Evolutionary conservation across 805 yeast genomes (phyloP), one percentile per base, ranked within the genome.

Genomic region (Sporopachydermia quercuum): DNA sequence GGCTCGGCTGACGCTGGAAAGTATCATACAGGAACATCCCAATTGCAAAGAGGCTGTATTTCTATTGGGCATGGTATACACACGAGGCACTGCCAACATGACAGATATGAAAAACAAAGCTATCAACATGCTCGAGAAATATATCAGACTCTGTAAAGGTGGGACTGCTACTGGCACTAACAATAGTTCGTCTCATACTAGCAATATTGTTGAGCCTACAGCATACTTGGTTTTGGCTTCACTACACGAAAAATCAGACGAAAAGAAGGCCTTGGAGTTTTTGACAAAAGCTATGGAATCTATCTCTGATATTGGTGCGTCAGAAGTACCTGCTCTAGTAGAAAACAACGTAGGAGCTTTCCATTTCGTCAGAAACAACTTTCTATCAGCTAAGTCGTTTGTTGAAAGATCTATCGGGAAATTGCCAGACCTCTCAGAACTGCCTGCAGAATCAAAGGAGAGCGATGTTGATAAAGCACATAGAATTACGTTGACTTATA

Each of bases 341-440:
- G 65, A 76, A 50, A 86, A 85, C 54, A 91, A 91, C 50, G 65
- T 85, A 47, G 97, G 94, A 36, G 94, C 83, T 3, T 74, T 85
- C 57, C 72, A 82, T 42, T 79, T 81, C 52, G 63, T 76, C 45
- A 76, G 70, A 45, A 76, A 75, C 17, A 73, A 78, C 48, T 61
- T 58, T 39, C 75, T 66, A 2, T 71, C 70, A 3, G 78, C 96
- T 0, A 56, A 66, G 15, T 60, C 64, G 3, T 65, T 66, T 43
- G 82, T 83, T 51, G 59, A 67, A 42, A 53, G 55, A 35, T 76
- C 85, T 4, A 54, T 62, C 34, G 51, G 52, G 17, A 39, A 34
- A 15, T 34, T 40, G 16, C 30, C 16, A 3, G 8, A 39, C 13
- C 6, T 5, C 4, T 30, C 36, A n/a, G 63, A 57, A 43, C 50